These are phyloP conservation scores for Cinnamomum chago DNA, from an alignment of 164 flowering plant genomes.

Conservation along the genomic window DNA sequence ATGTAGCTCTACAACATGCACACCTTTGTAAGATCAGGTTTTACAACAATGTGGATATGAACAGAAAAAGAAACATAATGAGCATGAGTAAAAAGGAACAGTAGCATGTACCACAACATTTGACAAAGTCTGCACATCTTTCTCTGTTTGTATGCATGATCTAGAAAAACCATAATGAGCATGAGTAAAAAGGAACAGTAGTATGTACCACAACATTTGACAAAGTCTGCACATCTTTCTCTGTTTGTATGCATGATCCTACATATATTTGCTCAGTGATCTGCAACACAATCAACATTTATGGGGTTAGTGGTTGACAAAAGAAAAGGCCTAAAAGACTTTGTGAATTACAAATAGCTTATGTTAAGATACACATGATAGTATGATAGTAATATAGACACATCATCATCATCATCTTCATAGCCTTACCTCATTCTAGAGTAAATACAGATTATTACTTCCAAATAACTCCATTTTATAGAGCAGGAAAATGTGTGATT, in stretches of 20 bases:
- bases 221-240: conserved; percentile 62
- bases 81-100: background rate
- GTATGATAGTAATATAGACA: no score
- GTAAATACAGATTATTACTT: background rate
- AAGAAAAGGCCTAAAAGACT: background rate
- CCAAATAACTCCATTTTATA: background rate
- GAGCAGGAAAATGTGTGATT: background rate
- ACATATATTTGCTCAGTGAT: conserved; percentile 90
- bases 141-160: conserved; percentile 80
- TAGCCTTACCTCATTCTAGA: no score
- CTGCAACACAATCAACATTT: conserved; percentile 33
- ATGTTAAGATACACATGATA: background rate
- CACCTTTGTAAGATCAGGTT: background rate
- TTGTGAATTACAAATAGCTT: no score
- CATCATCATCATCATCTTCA: no score
- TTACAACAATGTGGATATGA: background rate
- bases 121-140: conserved; percentile 62
- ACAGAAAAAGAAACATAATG: background rate
- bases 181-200: background rate
- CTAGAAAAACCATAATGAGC: conserved; percentile 16
- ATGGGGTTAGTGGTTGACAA: background rate
- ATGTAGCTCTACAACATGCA: background rate
- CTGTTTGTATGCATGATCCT: conserved; percentile 88
- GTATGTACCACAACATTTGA: conserved; percentile 35
- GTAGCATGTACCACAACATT: conserved; percentile 29